These are phyloP conservation scores for Coniochaeta sp. DNA, from an alignment of 2,329 filamentous ascomycete species.

Conservation along the genomic window DNA sequence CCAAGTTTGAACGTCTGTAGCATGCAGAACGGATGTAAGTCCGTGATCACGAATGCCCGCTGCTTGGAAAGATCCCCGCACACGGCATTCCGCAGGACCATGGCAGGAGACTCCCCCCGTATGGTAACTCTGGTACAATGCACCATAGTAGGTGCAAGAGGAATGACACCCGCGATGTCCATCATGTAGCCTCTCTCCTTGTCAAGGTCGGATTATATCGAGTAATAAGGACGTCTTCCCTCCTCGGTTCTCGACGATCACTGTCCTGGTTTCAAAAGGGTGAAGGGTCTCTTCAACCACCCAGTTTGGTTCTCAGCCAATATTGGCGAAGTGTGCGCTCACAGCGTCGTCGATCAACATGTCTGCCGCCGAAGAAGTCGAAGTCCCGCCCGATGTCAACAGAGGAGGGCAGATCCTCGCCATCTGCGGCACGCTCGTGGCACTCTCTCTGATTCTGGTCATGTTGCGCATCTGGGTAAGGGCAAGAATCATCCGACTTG, in stretches of 20 bases:
- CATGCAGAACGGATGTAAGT: background rate
- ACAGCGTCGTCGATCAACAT: constrained; percentile 4
- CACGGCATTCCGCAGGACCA: too few species aligned
- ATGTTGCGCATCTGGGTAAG: constrained; percentile 18
- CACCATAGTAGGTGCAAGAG: background rate
- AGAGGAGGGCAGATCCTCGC: constrained; percentile 21
- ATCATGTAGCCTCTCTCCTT: background rate
- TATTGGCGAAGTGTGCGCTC: background rate
- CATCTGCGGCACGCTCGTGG: constrained; percentile 17
- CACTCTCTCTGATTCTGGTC: constrained; percentile 15
- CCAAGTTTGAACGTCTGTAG: too few species aligned
- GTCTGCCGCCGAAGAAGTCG: constrained; percentile 4
- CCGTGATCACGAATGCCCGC: background rate
- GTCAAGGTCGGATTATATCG: background rate
- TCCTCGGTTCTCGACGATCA: background rate
- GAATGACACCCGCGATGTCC: background rate
- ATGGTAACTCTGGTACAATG: too few species aligned
- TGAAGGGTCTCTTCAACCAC: background rate
- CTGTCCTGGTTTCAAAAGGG: background rate
- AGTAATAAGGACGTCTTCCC: background rate
- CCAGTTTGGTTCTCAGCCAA: background rate
- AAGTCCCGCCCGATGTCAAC: constrained; percentile 16
- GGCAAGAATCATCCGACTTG: constrained; percentile 12
- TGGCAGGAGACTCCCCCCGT: too few species aligned
- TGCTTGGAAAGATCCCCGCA: too few species aligned